A percentile compares a stretch with the other conserved stretches of the same genome.
Evolutionary conservation across 2,329 filamentous ascomycete species (phyloP).

Genomic region (Metarhizium humberi): DNA sequence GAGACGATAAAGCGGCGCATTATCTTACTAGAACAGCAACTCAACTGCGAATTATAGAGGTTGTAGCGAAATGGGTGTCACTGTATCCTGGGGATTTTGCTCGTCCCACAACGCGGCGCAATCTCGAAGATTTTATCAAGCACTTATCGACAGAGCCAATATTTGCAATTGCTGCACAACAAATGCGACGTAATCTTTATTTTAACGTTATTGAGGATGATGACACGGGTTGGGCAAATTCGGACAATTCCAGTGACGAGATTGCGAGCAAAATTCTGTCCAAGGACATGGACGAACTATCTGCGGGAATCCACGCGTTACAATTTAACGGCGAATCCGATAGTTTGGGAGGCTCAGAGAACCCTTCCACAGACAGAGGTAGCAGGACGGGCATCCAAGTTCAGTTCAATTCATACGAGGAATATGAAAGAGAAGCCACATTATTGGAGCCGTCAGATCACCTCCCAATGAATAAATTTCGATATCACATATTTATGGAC

Average conservation of each 20-base stretch:
- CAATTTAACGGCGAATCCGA: slow-evolving; percentile 38
- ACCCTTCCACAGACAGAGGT: slow-evolving; percentile 30
- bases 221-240: slow-evolving; percentile 84
- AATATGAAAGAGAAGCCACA: slow-evolving; percentile 71
- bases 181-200: slow-evolving; percentile 74
- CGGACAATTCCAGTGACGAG: slow-evolving; percentile 46
- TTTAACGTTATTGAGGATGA: slow-evolving; percentile 71
- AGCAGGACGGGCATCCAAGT: slow-evolving; percentile 33
- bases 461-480: slow-evolving; percentile 67
- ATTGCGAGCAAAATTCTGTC: slow-evolving; percentile 24
- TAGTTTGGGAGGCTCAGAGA: slow-evolving; percentile 35
- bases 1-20: slow-evolving; percentile 55
- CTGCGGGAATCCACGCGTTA: slow-evolving; percentile 35
- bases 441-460: slow-evolving; percentile 61
- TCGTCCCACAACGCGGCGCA: slow-evolving; percentile 60
- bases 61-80: slow-evolving; percentile 82
- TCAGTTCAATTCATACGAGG: slow-evolving; percentile 60
- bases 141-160: slow-evolving; percentile 69
- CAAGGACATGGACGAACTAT: slow-evolving; percentile 30
- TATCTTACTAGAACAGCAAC: slow-evolving; percentile 70
- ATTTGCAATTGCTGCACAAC: slow-evolving; percentile 74
- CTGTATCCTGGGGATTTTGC: slow-evolving; percentile 92
- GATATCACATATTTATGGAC: slow-evolving; percentile 87
- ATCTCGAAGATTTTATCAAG: slow-evolving; percentile 65
- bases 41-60: slow-evolving; percentile 74